phyloP scores from a whole-genome alignment of 805 yeast species.

The Kluyveromyces siamensis region DNA sequence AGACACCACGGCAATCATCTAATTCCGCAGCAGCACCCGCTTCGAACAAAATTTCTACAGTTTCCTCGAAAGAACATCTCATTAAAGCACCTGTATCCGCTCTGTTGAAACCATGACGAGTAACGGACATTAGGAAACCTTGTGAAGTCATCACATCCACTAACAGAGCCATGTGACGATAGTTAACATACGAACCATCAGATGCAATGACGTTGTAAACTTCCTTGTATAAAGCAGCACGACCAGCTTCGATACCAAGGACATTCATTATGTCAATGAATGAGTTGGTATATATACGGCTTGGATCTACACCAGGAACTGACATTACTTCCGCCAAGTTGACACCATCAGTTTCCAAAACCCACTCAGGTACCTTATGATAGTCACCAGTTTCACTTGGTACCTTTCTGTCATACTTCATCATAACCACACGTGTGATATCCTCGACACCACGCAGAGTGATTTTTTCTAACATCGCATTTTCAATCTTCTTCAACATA shows the following conservation, averaged over 20 bases:
- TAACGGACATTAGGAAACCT: slow-evolving; percentile 96
- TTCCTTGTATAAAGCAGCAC: slow-evolving; percentile 88
- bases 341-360: slow-evolving; percentile 96
- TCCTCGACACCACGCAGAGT: slow-evolving; percentile 94
- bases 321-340: slow-evolving; percentile 91
- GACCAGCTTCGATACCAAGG: slow-evolving; percentile 96
- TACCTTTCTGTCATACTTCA: slow-evolving; percentile 65
- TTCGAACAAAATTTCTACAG: slow-evolving; percentile 93
- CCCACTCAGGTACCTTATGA: slow-evolving; percentile 92
- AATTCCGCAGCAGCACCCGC: slow-evolving; percentile 98
- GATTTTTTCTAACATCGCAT: slow-evolving; percentile 91
- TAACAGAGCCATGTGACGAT: slow-evolving; percentile 94
- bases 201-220: slow-evolving; percentile 96
- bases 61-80: slow-evolving; percentile 99
- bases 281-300: slow-evolving; percentile 89
- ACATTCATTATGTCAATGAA: slow-evolving; percentile 93
- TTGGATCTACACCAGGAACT: slow-evolving; percentile 88
- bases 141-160: slow-evolving; percentile 98
- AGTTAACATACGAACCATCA: slow-evolving; percentile 98
- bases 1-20: slow-evolving; percentile 97
- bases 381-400: slow-evolving; percentile 82
- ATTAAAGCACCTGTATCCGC: slow-evolving; percentile 97
- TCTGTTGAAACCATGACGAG: slow-evolving; percentile 99
- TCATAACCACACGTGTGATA: slow-evolving; percentile 71
- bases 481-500: slow-evolving; percentile 87